These are phyloP conservation scores for Sambucus nigra DNA, from an alignment of 129 eudicot species.

Conservation along the genomic window DNA sequence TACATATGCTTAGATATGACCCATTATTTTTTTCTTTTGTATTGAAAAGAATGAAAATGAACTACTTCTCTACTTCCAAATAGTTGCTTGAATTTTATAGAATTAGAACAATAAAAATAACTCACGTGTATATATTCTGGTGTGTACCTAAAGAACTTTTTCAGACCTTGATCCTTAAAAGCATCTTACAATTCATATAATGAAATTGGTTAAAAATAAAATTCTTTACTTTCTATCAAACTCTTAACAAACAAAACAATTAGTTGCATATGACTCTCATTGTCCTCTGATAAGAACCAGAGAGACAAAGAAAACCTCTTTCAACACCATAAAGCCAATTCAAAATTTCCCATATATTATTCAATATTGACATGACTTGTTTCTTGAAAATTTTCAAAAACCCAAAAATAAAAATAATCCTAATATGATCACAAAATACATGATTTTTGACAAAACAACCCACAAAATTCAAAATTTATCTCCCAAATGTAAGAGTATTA, in stretches of 20 bases:
- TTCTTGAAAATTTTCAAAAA: conserved; percentile 4
- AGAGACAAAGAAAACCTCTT: background rate
- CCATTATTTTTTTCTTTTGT: background rate
- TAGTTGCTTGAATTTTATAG: conserved; percentile 7
- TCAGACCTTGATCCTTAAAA: conserved; percentile 13
- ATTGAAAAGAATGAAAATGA: conserved; percentile 8
- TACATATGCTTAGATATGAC: too few species aligned
- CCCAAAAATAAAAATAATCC: background rate
- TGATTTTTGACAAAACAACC: conserved; percentile 8
- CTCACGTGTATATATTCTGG: conserved; percentile 12
- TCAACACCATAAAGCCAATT: background rate
- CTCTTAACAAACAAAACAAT: conserved; percentile 20
- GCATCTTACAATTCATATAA: background rate
- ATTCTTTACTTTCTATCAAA: conserved; percentile 25
- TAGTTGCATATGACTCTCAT: background rate
- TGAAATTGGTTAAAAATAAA: conserved; percentile 8
- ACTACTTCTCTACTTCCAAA: conserved; percentile 12
- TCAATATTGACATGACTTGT: conserved; percentile 2
- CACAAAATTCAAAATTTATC: background rate
- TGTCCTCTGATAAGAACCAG: background rate
- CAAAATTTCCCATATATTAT: conserved; percentile 8
- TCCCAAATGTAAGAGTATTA: too few species aligned
- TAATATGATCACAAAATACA: conserved; percentile 1
- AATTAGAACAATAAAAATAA: too few species aligned
- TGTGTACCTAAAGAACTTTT: conserved; percentile 16